Evolutionary conservation across 768 basidiomycete species (phyloP), one percentile per base, ranked within the genome.

Genomic region (Pholiota conissans): DNA sequence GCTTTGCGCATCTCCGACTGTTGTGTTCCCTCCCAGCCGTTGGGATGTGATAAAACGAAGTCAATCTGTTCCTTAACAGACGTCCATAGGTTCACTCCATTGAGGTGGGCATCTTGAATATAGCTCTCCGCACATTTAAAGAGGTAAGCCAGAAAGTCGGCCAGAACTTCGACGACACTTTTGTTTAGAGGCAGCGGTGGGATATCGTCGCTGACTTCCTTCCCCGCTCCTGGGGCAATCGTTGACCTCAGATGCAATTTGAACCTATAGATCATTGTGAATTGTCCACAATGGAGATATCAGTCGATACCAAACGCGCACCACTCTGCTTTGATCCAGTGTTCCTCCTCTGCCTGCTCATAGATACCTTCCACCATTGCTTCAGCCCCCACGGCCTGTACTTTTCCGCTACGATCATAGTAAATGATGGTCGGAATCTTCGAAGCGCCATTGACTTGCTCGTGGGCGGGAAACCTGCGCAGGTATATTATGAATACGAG

Each of bases 381-480:
- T 62, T 82, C 82, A 0, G 81, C 81, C 0, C 83, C 83, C 7
- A 76, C 67, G 0, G 80, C 82, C 29, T 65, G 71, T 10, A 77
- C 71, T 3, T 47, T 55, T 2, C 80, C 80, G 2, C 65, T 58
- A 4, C 51, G 53, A 61, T 83, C 82, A 63, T 84, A 84, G 70
- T 56, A 80, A 61, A n/a, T n/a, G n/a, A n/a, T n/a, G n/a, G n/a
- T n/a, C n/a, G n/a, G n/a, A n/a, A n/a, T n/a, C n/a, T n/a, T 84
- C 16, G 72, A 77, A n/a, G 79, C 75, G 0, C 79, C 78, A 6
- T 73, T 79, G 39, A 74, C 69, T 6, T 73, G 71, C 22, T 79
- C 77, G 49, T 83, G 79, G 0, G 74, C 78, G 4, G 82, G 83
- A 58, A 78, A 84, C 48, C 83, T 84, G n/a, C n/a, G n/a, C n/a